Base-by-base conservation (phyloP, 139 green algal species). In the Spirogloea muscicola region DNA sequence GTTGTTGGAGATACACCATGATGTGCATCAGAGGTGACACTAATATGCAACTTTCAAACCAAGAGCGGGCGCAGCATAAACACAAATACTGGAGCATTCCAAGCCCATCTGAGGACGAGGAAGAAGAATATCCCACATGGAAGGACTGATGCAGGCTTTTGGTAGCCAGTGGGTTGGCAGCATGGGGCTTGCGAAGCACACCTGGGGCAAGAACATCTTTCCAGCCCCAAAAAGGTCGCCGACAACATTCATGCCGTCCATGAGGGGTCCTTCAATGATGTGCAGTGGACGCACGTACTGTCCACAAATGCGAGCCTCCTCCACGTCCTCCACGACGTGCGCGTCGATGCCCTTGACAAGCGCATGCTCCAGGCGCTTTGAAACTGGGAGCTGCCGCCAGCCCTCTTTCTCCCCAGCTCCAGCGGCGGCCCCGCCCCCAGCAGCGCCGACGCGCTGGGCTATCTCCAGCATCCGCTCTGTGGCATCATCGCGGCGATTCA, bases 181-280 rank as follows among this genome's bases (percentile, higher is more conserved):
- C n/a, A n/a, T n/a, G n/a, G n/a, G 37, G 25, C 16, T 27, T 6
- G 6, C 7, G 10, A 9, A 31, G 29, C 87, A 57, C 13, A 63
- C 55, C 87, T 96, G 91, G 0, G 94, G 94, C 76, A 98, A 82
- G 82, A 98, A 98, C 91, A 98, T 96, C 87, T 97, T 97, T 59
- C 94, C 94, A 10, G 94, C 90, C 44, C 94, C 94, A 58, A 98
- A 98, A 21, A 97, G 84, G 84, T 98, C 94, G 29, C 94, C 94
- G 7, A 98, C 93, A 0, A 96, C 87, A 63, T 97, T 98, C 94
- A 98, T 98, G 80, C 94, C 94, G 59, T 95, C 91, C 94, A 98
- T 98, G 3, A 98, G 86, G 0, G 94, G 94, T 0, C 90, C 90
- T 87, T 98, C 94, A 68, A 98, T 98, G 58, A 98, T 92, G 13